phyloP scores from a whole-genome alignment of 805 yeast species.

The Metschnikowia cerradonensis region DNA sequence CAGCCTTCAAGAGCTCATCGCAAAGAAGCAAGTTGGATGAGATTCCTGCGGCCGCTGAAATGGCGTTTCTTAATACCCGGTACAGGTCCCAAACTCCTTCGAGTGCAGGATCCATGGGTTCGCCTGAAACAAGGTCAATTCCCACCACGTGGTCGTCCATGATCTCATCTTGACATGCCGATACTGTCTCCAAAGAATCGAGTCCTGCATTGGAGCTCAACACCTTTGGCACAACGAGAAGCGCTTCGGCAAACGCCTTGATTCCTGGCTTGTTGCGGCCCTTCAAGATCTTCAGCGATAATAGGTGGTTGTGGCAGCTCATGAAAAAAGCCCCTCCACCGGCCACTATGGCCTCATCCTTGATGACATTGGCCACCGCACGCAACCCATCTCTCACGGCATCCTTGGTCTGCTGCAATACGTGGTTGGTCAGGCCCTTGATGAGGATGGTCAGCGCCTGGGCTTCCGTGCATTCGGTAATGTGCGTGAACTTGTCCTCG shows the following conservation, averaged over 20 bases:
- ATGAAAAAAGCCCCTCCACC: constrained; percentile 97
- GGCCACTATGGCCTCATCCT: constrained; percentile 81
- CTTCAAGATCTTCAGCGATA: constrained; percentile 51
- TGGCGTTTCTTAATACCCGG: constrained; percentile 89
- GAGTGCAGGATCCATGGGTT: constrained; percentile 89
- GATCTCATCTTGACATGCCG: constrained; percentile 85
- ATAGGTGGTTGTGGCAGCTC: constrained; percentile 69
- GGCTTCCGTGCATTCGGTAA: constrained; percentile 86
- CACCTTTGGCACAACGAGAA: constrained; percentile 89
- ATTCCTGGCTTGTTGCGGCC: constrained; percentile 90
- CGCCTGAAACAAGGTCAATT: constrained; percentile 85
- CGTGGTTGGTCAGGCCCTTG: constrained; percentile 88
- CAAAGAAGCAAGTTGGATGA: constrained; percentile 88
- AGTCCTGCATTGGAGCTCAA: constrained; percentile 88
- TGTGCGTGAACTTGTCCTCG: constrained; percentile 95
- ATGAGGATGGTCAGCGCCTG: constrained; percentile 87
- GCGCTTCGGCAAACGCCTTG: constrained; percentile 88
- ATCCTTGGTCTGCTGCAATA: constrained; percentile 88
- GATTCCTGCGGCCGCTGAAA: constrained; percentile 89
- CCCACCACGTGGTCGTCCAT: constrained; percentile 83
- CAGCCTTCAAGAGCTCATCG: constrained; percentile 96
- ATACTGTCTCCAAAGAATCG: constrained; percentile 85
- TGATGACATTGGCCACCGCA: constrained; percentile 86
- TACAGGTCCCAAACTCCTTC: constrained; percentile 97
- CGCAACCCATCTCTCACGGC: constrained; percentile 97